Conservation (phyloP, 768 basidiomycete genomes). For the Hemileccinum rubropunctum region DNA sequence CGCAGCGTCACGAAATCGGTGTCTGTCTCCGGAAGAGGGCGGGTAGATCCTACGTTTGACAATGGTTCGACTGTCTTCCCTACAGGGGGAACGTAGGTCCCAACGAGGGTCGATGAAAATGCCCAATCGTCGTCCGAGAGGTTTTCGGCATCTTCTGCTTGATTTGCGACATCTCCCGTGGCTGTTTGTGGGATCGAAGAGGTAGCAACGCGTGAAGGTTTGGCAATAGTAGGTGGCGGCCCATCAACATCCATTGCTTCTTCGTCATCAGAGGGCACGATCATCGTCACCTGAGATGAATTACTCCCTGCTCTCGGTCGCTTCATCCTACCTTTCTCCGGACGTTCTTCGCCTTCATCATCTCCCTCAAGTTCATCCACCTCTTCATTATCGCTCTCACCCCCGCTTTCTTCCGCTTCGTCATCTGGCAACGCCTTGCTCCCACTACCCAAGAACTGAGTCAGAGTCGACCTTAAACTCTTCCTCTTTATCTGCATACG, state of each 20-base stretch:
- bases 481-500: constrained; percentile 18
- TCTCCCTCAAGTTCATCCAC: constrained; percentile 19
- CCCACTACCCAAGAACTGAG: constrained; percentile 52
- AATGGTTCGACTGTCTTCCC: constrained; percentile 10
- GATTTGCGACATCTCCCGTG: background rate
- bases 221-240: constrained; percentile 17
- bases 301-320: constrained; percentile 12
- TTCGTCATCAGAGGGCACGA: constrained; percentile 25
- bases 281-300: constrained; percentile 20
- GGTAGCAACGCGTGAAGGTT: constrained; percentile 1
- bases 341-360: background rate
- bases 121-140: constrained; percentile 20
- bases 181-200: background rate
- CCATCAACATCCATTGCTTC: constrained; percentile 25
- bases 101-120: constrained; percentile 26
- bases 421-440: constrained; percentile 25
- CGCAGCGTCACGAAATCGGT: constrained; percentile 15
- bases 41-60: background rate
- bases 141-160: background rate
- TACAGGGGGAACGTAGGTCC: constrained; percentile 13
- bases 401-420: constrained; percentile 17
- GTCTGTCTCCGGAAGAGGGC: background rate
- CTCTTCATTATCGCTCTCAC: constrained; percentile 5
- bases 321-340: constrained; percentile 2
- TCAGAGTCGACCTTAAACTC: constrained; percentile 46